Base-by-base conservation (phyloP, 2,329 filamentous ascomycete species). In the Aspergillus novoparasiticus region DNA sequence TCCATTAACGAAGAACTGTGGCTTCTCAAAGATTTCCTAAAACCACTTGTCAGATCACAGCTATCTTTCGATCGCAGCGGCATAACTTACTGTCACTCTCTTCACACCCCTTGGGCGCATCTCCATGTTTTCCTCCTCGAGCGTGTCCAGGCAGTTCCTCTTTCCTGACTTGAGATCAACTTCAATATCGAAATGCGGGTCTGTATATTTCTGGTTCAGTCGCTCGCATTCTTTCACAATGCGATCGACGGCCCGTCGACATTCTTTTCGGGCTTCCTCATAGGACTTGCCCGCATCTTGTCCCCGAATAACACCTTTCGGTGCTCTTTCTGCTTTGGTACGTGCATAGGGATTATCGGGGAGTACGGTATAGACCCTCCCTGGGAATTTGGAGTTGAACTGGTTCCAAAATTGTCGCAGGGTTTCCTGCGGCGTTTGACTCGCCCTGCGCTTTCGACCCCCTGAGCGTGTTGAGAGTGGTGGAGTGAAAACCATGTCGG, bases 131-230 rank as follows among this genome's bases (percentile, higher is more conserved):
- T 58, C 61, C 34, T 65, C 68, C 45, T 69, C 73, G 53, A 87
- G 69, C 2, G 83, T 81, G 68, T 84, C 81, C 34, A 87, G 71
- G 69, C 83, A 88, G 69, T 87, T 81, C 55, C 80, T 72, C 16
- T 74, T 77, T n/a, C 80, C 78, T 43, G 81, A 81, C 78, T 92
- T 90, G 65, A 93, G 82, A 74, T 94, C 91, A 43, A 86, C 81
- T 73, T 95, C 92, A 58, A 96, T 87, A 74, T 96, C 90, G 73
- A 96, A 96, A 75, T 95, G 88, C n/a, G 89, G 87, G 73, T 96
- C 92, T 19, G 90, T 86, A 74, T 96, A 97, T 76, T 93, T 94
- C 72, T 93, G 90, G 76, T 96, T 96, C 62, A 93, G 82, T 10
- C 91, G 85, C 26, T 87, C 84, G 74, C 92, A 96, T 71, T 88